phyloP scores from a whole-genome alignment of 257 asterid species.

The Penstemon eatonii region DNA sequence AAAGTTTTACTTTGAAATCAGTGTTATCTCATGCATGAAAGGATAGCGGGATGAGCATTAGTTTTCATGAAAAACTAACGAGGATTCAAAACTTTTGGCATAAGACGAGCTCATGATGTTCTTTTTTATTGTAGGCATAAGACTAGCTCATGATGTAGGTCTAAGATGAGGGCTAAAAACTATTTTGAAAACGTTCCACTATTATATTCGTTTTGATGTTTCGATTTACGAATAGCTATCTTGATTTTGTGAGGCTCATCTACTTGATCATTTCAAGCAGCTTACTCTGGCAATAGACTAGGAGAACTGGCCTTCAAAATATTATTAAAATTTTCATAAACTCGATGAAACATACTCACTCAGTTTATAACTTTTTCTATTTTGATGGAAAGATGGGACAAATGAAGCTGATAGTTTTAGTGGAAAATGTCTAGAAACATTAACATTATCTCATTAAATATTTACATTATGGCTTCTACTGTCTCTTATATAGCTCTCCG shows the following conservation, averaged over 20 bases:
- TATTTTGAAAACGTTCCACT: neutral
- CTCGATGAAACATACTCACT: neutral
- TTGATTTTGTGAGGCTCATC: neutral
- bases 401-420: constrained; percentile 2
- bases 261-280: neutral
- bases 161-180: constrained; percentile 3
- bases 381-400: constrained; percentile 12
- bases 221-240: constrained; percentile 5
- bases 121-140: neutral
- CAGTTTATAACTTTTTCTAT: neutral
- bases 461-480: constrained; percentile 8
- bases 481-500: neutral
- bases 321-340: constrained; percentile 15
- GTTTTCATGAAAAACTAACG: neutral
- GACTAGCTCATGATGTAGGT: neutral
- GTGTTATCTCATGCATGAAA: constrained; percentile 10
- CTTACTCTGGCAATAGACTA: constrained; percentile 8
- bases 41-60: neutral
- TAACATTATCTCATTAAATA: constrained; percentile 7
- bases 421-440: neutral
- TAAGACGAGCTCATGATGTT: neutral
- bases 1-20: neutral
- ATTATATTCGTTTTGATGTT: neutral
- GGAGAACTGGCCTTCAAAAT: neutral
- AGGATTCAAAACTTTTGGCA: neutral